Percentiles rank a stretch among this genome's conserved stretches.
phyloP scores from a whole-genome alignment of 2,329 filamentous ascomycete genomes.

The Ascochyta rabiei region DNA sequence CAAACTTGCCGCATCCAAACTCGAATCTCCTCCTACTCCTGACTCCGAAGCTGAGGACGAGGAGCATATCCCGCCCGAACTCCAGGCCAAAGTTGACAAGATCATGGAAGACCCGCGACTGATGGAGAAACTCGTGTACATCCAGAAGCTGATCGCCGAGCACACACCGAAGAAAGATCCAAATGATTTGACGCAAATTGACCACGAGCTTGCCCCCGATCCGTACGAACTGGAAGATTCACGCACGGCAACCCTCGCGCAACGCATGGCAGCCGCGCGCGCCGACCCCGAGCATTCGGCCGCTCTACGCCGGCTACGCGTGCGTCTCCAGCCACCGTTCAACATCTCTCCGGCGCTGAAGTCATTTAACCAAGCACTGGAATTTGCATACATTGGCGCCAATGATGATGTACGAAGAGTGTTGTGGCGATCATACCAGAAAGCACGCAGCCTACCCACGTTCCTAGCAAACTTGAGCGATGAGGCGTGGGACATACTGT shows the following conservation, averaged over 20 bases:
- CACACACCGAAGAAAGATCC: neutral
- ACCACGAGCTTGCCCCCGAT: constrained; percentile 36
- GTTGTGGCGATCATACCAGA: constrained; percentile 45
- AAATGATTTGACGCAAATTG: constrained; percentile 23
- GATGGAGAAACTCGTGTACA: constrained; percentile 41
- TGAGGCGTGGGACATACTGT: constrained; percentile 48
- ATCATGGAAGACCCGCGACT: constrained; percentile 44
- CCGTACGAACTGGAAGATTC: constrained; percentile 32
- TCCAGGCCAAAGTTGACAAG: constrained; percentile 41
- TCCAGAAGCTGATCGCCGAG: constrained; percentile 34
- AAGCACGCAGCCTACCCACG: constrained; percentile 40
- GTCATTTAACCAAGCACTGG: constrained; percentile 44
- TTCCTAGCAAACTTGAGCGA: constrained; percentile 41
- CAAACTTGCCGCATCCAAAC: constrained; percentile 24
- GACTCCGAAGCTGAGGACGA: constrained; percentile 19
- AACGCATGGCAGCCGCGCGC: constrained; percentile 34
- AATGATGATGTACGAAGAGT: constrained; percentile 45
- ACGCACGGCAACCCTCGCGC: constrained; percentile 30
- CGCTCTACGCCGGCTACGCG: constrained; percentile 34
- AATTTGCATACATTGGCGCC: constrained; percentile 44
- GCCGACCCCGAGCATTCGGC: constrained; percentile 39
- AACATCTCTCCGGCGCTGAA: constrained; percentile 40
- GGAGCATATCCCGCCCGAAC: constrained; percentile 35
- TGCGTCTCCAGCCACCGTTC: constrained; percentile 40
- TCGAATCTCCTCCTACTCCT: constrained; percentile 3